A percentile compares a stretch with the other conserved stretches of the same genome.
Conservation (phyloP, 305 asterid genomes). For the Fraxinus floribunda region DNA sequence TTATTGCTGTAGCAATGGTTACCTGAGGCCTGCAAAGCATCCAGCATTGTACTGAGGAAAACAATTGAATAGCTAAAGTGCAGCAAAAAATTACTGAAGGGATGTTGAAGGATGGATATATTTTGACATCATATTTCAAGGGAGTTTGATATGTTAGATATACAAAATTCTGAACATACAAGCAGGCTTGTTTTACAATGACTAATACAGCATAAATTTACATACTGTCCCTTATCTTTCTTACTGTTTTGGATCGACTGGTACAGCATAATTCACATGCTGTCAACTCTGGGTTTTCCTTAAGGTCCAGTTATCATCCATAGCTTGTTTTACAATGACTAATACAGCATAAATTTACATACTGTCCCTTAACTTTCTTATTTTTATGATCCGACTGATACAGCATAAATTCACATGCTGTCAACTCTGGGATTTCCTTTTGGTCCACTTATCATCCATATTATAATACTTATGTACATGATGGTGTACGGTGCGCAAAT, state of each 20-base stretch:
- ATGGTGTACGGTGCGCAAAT: neutral
- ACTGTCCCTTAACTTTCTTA: neutral
- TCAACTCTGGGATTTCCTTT: neutral
- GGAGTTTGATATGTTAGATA: neutral
- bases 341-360: neutral
- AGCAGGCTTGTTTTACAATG: neutral
- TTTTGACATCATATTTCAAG: neutral
- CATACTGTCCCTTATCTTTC: neutral
- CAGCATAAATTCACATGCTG: neutral
- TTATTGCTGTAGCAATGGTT: constrained; percentile 95
- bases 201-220: neutral
- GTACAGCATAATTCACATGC: neutral
- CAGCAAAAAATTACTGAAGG: constrained; percentile 4
- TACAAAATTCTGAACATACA: neutral
- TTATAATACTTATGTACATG: neutral
- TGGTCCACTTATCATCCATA: neutral
- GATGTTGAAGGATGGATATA: neutral
- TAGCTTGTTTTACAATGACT: neutral
- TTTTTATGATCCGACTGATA: neutral
- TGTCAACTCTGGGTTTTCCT: neutral
- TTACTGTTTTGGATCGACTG: neutral
- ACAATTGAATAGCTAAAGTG: constrained; percentile 12
- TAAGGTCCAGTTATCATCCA: neutral
- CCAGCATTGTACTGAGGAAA: constrained; percentile 11
- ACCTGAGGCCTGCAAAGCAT: constrained; percentile 88